These are phyloP conservation scores for Multifurca ochricompacta DNA, from an alignment of 768 basidiomycete species.

Conservation along the genomic window DNA sequence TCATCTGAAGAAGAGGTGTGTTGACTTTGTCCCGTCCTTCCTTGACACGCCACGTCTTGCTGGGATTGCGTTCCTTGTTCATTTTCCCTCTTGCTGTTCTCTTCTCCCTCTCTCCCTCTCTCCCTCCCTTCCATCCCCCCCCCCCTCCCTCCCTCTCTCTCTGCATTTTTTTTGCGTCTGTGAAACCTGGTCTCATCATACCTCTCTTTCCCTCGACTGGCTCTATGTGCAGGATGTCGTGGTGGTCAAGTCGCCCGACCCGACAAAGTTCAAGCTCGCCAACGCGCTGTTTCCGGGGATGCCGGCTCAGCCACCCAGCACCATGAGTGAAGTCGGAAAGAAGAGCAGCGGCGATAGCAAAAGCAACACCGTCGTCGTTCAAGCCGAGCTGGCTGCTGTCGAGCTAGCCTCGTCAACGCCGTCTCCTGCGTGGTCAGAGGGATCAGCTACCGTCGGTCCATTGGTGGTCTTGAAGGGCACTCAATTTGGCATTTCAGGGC, in stretches of 20 bases:
- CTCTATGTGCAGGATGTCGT: slow-evolving; percentile 19
- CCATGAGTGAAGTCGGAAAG: neutral
- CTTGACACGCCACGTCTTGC: slow-evolving; percentile 7
- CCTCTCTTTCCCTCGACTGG: slow-evolving; percentile 12
- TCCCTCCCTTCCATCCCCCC: neutral
- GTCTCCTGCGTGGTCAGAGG: slow-evolving; percentile 3
- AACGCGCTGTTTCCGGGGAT: slow-evolving; percentile 6
- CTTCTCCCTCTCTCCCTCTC: neutral
- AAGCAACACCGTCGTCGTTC: neutral
- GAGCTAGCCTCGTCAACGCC: slow-evolving; percentile 16
- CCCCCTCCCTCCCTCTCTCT: neutral
- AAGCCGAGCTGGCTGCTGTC: slow-evolving; percentile 1
- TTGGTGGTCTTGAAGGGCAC: slow-evolving; percentile 14
- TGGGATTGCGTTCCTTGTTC: slow-evolving; percentile 2
- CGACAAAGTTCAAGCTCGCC: slow-evolving; percentile 19
- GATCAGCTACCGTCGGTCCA: neutral
- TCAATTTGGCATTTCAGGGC: slow-evolving; percentile 3
- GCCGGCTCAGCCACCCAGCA: neutral
- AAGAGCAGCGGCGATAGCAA: neutral
- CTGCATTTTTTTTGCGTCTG: slow-evolving; percentile 6
- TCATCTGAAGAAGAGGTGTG: slow-evolving; percentile 20
- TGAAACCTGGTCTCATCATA: slow-evolving; percentile 14
- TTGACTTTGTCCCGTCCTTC: slow-evolving; percentile 11
- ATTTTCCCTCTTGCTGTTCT: neutral
- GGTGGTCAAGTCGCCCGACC: slow-evolving; percentile 16